Base-by-base conservation (phyloP, 2,329 filamentous ascomycete genomes). In the Diaporthe caulivora region DNA sequence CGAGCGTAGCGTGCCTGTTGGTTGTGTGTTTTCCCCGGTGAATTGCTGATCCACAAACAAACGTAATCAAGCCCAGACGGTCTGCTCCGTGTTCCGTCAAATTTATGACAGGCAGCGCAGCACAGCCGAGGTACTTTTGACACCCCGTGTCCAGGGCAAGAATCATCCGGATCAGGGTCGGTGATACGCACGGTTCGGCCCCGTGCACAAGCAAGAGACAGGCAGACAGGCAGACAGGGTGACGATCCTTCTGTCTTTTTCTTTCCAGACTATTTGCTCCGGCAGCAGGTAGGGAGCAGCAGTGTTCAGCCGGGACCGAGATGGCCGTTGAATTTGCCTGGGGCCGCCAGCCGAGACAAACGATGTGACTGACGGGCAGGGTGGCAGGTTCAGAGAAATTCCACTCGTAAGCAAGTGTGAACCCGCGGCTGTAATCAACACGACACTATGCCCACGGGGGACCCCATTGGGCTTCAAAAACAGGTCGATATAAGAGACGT, bases 141-240 rank as follows among this genome's bases (percentile, higher is more conserved):
- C 11, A 40, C n/a, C 24, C 31, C 44, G 62, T 67, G n/a, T 53
- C 17, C 31, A 67, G 62, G 47, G 62, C 62, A 67, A 40, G 62
- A 67, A 67, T 40, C 21, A 37, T 40, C 47, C 62, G 62, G 31
- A 67, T 67, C 62, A 67, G 47, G 47, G 62, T 37, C 62, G 47
- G 62, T 67, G 44, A 34, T 37, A 67, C 62, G 62, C 44, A 67
- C 62, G 62, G 62, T 67, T 51, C 29, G 47, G 62, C 31, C n/a
- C 44, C 62, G 31, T 47, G 29, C 62, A 51, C 62, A 51, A 51
- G 62, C 44, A 65, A 40, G 62, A 51, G 31, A 37, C 29, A 40
- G 37, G 11, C 37, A 51, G 31, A 40, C 44, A 51, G 31, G 24
- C 29, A 40, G 37, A 13, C 37, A 51, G 31, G 15, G 11, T 67